Conservation (phyloP, 1,284 basidiomycete species). For the Marasmius fiardii region DNA sequence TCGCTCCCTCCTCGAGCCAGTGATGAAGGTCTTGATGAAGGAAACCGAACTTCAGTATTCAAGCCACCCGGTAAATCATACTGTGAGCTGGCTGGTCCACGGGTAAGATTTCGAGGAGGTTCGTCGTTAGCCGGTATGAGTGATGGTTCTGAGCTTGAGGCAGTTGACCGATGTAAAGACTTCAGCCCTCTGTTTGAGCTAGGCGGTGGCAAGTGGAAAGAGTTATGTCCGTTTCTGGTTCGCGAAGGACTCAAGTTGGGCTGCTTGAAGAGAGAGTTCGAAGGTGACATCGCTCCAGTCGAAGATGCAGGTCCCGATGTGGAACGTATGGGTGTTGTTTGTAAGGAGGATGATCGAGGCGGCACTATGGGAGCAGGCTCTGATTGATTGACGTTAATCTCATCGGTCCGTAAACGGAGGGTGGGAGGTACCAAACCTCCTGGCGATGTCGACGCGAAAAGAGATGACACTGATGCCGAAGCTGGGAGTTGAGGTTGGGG, state of each 20-base stretch:
- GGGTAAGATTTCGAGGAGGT: constrained; percentile 30
- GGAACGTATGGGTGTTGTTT: constrained; percentile 36
- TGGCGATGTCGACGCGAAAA: not conserved
- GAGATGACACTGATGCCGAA: not conserved
- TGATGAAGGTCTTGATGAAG: constrained; percentile 38
- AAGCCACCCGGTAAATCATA: constrained; percentile 47
- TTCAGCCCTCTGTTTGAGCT: constrained; percentile 46
- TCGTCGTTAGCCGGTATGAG: constrained; percentile 49
- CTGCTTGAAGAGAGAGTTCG: constrained; percentile 24
- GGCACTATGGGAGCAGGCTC: constrained; percentile 43
- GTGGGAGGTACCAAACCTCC: constrained; percentile 23
- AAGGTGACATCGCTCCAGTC: constrained; percentile 21
- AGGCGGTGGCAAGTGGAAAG: constrained; percentile 22
- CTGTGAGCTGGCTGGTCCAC: constrained; percentile 37
- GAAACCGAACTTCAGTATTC: constrained; percentile 40
- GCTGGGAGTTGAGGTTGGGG: not conserved
- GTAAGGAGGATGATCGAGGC: constrained; percentile 56
- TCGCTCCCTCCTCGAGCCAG: constrained; percentile 36
- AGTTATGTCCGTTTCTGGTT: constrained; percentile 35
- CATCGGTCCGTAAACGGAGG: constrained; percentile 26
- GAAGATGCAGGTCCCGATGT: constrained; percentile 31
- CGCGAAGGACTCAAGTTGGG: constrained; percentile 40
- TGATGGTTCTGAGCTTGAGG: constrained; percentile 77
- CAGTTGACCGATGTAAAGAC: constrained; percentile 62
- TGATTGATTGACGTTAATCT: constrained; percentile 23